Base-by-base conservation (phyloP, 192 early-diverging fungal species). In the Entomortierella lignicola region DNA sequence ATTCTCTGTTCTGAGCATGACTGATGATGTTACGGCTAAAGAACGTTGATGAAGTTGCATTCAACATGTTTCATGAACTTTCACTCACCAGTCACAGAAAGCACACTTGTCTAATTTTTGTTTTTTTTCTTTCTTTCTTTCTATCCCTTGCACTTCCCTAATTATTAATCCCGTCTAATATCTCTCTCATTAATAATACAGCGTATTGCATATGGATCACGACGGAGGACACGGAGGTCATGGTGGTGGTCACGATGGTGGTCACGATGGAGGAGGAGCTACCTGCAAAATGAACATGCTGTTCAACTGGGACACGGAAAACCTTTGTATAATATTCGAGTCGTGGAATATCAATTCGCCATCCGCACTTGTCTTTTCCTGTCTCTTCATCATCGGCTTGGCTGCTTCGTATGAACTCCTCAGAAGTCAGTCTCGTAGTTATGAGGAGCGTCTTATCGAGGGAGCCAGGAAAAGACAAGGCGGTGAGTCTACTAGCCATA, bases 251-350 rank as follows among this genome's bases (percentile, higher is more conserved):
- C 59, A 63, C 27, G 62, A 74, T 21, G 73, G 61, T 18, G 75
- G 62, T 13, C 66, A 70, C n/a, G 60, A 44, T 12, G 69, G 60
- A 23, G 66, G 48, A 8, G 63, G 34, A 18, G 62, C 50, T 23
- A 64, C 65, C 29, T 81, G 69, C 48, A 69, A 65, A 55, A 72
- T 55, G 58, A 84, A 91, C 85, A 94, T 94, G 93, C 63, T 91
- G 1, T 89, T 94, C 68, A 94, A 92, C 72, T 94, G 91, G 92
- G 81, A 85, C 60, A 89, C 87, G 3, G 82, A 92, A 63, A 90
- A 93, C 77, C 87, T 91, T 3, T 94, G 93, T 48, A 85, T 94
- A n/a, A 79, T 94, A 21, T 93, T 93, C 71, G 83, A 87, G 68
- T 92, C 87, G 69, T 94, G 91, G 93, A 89, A 86, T 57, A 86